Conservation (phyloP, 139 green algal genomes). For the Gonium pectorale region DNA sequence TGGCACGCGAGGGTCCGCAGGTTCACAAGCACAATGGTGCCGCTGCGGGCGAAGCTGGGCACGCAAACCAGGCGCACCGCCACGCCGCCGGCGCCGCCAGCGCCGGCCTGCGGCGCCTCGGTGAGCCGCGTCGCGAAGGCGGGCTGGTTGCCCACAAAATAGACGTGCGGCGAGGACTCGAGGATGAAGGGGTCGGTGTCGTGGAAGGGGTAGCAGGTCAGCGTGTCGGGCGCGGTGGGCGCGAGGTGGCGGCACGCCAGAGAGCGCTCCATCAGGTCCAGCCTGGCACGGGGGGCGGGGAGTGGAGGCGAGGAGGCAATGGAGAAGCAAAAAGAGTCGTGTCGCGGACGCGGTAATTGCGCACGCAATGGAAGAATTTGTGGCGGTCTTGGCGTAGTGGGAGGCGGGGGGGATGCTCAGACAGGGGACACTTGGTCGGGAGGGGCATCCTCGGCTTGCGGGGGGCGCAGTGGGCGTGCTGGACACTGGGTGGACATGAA, state of each 20-base stretch:
- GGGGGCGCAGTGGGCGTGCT: too few relatives aligned
- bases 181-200: constrained; percentile 96
- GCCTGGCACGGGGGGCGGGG: constrained; percentile 30
- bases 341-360: too few relatives aligned
- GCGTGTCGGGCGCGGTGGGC: constrained; percentile 97
- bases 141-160: constrained; percentile 94
- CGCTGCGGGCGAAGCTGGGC: constrained; percentile 81
- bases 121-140: constrained; percentile 74
- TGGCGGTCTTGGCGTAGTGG: too few relatives aligned
- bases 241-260: constrained; percentile 92
- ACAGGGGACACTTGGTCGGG: too few relatives aligned
- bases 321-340: too few relatives aligned
- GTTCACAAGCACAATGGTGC: constrained; percentile 89
- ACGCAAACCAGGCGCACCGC: constrained; percentile 79
- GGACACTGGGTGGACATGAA: too few relatives aligned
- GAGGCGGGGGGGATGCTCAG: too few relatives aligned
- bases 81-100: neutral
- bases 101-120: neutral
- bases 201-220: constrained; percentile 92
- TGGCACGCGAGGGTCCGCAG: constrained; percentile 83
- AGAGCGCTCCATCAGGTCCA: constrained; percentile 79
- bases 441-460: too few relatives aligned
- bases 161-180: constrained; percentile 86
- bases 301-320: neutral
- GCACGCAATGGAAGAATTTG: too few relatives aligned